Evolutionary conservation across 2,329 filamentous ascomycete genomes (phyloP), one percentile per base, ranked within the genome.

Genomic region (Neopestalotiopsis sp.): DNA sequence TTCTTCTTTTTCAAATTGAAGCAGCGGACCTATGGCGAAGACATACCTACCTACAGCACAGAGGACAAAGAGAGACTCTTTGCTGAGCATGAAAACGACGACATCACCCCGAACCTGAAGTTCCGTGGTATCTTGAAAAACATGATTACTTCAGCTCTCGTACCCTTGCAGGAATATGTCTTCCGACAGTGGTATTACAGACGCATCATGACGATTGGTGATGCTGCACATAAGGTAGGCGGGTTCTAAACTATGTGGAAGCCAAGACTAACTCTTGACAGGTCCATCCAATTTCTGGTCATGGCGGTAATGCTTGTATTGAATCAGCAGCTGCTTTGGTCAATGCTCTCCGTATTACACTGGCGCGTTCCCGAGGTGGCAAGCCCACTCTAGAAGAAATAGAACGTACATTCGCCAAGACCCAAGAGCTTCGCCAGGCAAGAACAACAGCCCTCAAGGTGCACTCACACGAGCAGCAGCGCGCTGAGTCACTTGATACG

Each of bases 171-270:
- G 61, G 81, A 83, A 69, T 79, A 79, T 45, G 76, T 81, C 1
- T 77, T 81, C n/a, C 70, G 78, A 12, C 75, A 77, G 45, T 84
- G 82, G 79, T 76, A 80, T 64, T 82, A 77, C 57, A 75, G 77
- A 12, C 73, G 83, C 10, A 78, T 82, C 3, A 75, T 84, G 1
- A 73, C 78, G 1, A 76, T 84, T 5, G 82, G 82, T 0, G 83
- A 84, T 70, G 76, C 82, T 0, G 80, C 78, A 6, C 82, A 84
- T 70, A 84, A 84, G 76, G 79, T 79, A 30, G 3, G 53, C 32
- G 24, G 12, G 12, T 10, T 30, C n/a, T 14, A 57, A 4, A 20
- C 53, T 30, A 12, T 4, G 3, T 20, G 10, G 53, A 5, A 58
- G 20, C n/a, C 5, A 58, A 30, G 53, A 30, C 53, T 58, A 58